Percentiles rank a stretch among this genome's conserved stretches.
phyloP scores from a whole-genome alignment of 225 moss, liverwort and hornwort genomes.

The Polytrichum commune region DNA sequence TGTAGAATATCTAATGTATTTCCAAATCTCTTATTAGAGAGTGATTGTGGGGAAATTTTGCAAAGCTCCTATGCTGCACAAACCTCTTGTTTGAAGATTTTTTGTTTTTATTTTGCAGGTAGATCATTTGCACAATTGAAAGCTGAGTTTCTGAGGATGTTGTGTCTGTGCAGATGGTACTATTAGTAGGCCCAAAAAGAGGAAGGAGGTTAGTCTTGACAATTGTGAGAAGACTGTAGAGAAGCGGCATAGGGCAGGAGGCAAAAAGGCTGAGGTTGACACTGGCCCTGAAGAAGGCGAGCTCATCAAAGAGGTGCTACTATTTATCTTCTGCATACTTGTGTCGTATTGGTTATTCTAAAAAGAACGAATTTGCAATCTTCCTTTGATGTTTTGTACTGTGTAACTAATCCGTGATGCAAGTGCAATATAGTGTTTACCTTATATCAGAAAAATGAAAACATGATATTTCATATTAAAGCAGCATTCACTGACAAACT shows the following conservation, averaged over 20 bases:
- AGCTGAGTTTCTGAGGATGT: neutral
- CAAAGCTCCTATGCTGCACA: too few species aligned
- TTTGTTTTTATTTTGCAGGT: neutral
- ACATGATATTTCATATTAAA: too few species aligned
- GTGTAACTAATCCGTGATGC: too few species aligned
- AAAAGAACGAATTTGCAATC: neutral
- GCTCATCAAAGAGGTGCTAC: conserved; percentile 42
- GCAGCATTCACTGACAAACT: conserved; percentile 7
- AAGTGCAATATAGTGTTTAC: neutral
- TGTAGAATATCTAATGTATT: neutral
- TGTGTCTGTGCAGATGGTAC: conserved; percentile 23
- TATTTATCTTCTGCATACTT: neutral
- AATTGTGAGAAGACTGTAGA: conserved; percentile 20
- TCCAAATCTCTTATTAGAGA: too few species aligned
- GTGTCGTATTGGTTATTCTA: neutral
- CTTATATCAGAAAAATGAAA: neutral
- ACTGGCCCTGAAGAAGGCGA: conserved; percentile 55
- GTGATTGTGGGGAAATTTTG: too few species aligned
- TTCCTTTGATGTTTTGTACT: too few species aligned
- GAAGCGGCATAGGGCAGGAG: conserved; percentile 26
- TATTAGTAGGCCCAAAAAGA: conserved; percentile 8
- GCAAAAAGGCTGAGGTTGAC: conserved; percentile 21
- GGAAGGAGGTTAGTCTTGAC: conserved; percentile 12
- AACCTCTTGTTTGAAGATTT: neutral
- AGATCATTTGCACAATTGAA: neutral